A percentile compares a stretch with the other conserved stretches of the same genome.
Conservation (phyloP, 495 filamentous ascomycete genomes). For the Lophiotrema nucula region DNA sequence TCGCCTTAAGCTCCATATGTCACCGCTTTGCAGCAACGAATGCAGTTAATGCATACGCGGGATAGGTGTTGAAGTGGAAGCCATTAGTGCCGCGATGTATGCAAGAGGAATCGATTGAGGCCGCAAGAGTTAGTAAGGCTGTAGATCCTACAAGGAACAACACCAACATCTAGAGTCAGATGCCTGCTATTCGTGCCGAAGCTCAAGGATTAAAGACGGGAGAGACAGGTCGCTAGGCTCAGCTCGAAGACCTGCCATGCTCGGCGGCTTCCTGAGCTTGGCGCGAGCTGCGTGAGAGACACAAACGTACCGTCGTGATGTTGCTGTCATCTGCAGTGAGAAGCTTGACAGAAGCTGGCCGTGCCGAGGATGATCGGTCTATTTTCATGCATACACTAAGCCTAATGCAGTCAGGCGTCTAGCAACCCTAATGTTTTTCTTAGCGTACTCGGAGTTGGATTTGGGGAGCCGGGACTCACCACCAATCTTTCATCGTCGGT, state of each 20-base stretch:
- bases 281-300: neutral
- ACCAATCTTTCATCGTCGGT: neutral
- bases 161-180: neutral
- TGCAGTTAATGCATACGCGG: neutral
- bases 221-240: neutral
- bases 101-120: too few species aligned
- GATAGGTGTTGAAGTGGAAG: neutral
- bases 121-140: constrained; percentile 1
- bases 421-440: neutral
- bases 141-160: neutral
- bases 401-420: constrained; percentile 1
- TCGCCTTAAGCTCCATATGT: neutral
- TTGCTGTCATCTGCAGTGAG: constrained; percentile 7
- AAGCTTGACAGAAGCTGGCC: constrained; percentile 10
- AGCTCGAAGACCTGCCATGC: neutral
- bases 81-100: neutral
- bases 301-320: neutral
- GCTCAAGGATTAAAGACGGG: neutral
- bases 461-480: constrained; percentile 22
- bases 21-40: neutral
- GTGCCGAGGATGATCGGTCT: constrained; percentile 2
- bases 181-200: too few species aligned
- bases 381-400: constrained; percentile 18
- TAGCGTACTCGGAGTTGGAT: constrained; percentile 6
- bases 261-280: neutral